Conservation (phyloP, 1,139 yeast species). For the Kodamaea anthophila region DNA sequence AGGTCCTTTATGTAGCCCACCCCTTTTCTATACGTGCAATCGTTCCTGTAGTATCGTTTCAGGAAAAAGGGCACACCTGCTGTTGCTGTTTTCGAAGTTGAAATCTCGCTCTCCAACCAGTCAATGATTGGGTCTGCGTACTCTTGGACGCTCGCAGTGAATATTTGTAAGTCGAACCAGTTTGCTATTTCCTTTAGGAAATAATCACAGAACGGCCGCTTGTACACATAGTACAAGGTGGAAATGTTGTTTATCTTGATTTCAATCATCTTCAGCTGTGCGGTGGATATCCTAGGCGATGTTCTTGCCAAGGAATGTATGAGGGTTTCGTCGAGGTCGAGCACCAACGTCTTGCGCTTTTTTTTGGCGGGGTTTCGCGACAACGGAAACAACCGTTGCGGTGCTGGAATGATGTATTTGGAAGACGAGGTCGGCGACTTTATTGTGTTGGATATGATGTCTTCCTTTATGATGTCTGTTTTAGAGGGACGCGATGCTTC, state of each 20-base stretch:
- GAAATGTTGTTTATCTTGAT: constrained; percentile 66
- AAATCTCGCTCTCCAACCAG: constrained; percentile 52
- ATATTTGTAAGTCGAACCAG: constrained; percentile 86
- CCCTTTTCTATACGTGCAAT: constrained; percentile 70
- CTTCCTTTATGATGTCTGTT: constrained; percentile 38
- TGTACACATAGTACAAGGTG: constrained; percentile 82
- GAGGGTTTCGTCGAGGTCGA: constrained; percentile 90
- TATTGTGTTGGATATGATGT: constrained; percentile 38
- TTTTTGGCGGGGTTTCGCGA: constrained; percentile 35
- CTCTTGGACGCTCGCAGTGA: constrained; percentile 91
- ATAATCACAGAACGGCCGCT: constrained; percentile 85
- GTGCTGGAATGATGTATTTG: constrained; percentile 44
- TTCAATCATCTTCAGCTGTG: constrained; percentile 66
- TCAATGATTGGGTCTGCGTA: constrained; percentile 97
- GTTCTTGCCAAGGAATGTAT: constrained; percentile 82
- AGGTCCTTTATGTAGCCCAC: constrained; percentile 89
- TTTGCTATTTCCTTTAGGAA: constrained; percentile 71
- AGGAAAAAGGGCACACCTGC: constrained; percentile 31
- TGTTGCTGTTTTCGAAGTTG: constrained; percentile 2
- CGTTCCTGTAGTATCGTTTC: constrained; percentile 67
- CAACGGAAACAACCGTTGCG: constrained; percentile 40
- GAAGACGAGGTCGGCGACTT: constrained; percentile 55
- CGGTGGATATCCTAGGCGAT: constrained; percentile 42
- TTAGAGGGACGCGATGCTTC: constrained; percentile 15
- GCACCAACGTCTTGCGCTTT: constrained; percentile 61